phyloP scores from a whole-genome alignment of 1,139 yeast species.

The Barnettozyma hawaiiensis region DNA sequence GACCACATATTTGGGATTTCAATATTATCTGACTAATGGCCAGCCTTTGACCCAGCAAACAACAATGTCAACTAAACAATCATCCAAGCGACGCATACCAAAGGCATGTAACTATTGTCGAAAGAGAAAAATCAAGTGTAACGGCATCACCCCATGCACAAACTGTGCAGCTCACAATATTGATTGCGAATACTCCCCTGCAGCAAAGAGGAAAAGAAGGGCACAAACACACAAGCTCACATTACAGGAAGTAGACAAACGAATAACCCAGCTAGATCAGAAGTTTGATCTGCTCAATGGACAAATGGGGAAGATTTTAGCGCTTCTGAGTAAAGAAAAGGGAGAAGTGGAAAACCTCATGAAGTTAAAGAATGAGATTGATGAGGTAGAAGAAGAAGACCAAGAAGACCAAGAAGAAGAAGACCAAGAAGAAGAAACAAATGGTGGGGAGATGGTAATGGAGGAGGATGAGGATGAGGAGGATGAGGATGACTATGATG shows the following conservation, averaged over 20 bases:
- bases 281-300: conserved; percentile 15
- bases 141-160: conserved; percentile 59
- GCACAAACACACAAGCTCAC: conserved; percentile 17
- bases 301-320: conserved; percentile 13
- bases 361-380: neutral
- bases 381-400: neutral
- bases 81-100: conserved; percentile 23
- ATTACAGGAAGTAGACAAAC: conserved; percentile 21
- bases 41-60: neutral
- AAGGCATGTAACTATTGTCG: conserved; percentile 59
- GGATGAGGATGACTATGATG: neutral
- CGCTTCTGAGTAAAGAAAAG: conserved; percentile 6
- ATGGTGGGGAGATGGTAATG: neutral
- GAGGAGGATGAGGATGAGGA: conserved; percentile 1
- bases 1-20: no score
- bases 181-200: conserved; percentile 25
- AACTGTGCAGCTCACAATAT: conserved; percentile 44
- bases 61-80: neutral
- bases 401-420: conserved; percentile 3
- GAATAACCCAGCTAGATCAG: conserved; percentile 16
- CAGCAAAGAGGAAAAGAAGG: conserved; percentile 20
- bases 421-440: conserved; percentile 3
- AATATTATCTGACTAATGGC: neutral
- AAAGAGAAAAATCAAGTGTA: conserved; percentile 61
- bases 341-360: conserved; percentile 1